Evolutionary conservation across 2,329 filamentous ascomycete species (phyloP).

Genomic region (Hysterium pulicare): DNA sequence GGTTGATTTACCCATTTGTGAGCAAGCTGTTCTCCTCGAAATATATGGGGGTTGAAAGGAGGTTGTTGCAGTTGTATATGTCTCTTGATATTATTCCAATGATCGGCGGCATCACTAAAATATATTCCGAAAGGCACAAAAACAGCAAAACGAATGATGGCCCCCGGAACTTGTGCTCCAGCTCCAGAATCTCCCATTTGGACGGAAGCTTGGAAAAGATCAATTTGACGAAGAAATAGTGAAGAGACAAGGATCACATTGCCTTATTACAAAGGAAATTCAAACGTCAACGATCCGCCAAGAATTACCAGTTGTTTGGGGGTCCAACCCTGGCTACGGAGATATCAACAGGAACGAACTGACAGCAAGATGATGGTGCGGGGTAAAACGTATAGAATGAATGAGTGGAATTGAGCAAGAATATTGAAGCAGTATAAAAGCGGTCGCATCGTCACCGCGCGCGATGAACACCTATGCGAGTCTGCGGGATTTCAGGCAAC

Average conservation of each 20-base stretch:
- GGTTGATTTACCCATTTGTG: slow-evolving; percentile 10
- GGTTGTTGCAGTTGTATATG: slow-evolving; percentile 11
- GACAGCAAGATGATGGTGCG: too few species aligned
- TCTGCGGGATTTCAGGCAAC: slow-evolving; percentile 2
- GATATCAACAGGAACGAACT: too few species aligned
- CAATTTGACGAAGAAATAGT: too few species aligned
- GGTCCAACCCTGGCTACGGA: too few species aligned
- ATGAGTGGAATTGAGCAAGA: neutral
- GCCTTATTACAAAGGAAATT: too few species aligned
- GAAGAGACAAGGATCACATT: too few species aligned
- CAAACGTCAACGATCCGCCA: too few species aligned
- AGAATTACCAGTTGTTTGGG: too few species aligned
- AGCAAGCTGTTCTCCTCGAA: slow-evolving; percentile 7
- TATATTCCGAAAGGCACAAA: slow-evolving; percentile 14
- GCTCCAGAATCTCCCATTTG: too few species aligned
- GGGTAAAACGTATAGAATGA: too few species aligned
- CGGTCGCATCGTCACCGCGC: neutral
- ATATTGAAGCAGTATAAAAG: neutral
- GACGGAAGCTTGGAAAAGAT: too few species aligned
- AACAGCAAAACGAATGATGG: slow-evolving; percentile 13
- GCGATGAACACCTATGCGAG: neutral
- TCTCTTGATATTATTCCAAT: slow-evolving; percentile 13
- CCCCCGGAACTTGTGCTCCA: neutral
- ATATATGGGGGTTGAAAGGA: slow-evolving; percentile 9
- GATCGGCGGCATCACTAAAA: slow-evolving; percentile 1